Conservation (phyloP, 768 basidiomycete species). For the Saitozyma podzolica region DNA sequence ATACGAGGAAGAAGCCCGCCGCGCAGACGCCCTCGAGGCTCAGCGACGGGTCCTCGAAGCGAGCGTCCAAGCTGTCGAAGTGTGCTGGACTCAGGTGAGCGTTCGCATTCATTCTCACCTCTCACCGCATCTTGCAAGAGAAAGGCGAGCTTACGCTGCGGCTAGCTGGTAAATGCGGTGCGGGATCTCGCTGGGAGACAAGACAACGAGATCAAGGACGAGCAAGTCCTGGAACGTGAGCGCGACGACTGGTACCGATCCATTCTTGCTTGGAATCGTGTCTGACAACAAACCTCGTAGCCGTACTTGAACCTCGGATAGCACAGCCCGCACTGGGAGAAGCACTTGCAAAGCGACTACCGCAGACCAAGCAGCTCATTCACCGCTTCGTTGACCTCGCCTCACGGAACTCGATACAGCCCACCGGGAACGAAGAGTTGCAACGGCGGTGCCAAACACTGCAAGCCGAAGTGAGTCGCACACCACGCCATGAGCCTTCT, state of each 20-base stretch:
- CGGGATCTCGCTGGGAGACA: constrained; percentile 28
- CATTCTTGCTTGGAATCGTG: neutral
- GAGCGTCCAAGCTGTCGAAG: constrained; percentile 39
- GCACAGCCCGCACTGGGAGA: constrained; percentile 27
- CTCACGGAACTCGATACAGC: constrained; percentile 9
- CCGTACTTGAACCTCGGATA: constrained; percentile 27
- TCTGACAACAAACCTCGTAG: constrained; percentile 18
- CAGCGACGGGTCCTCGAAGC: constrained; percentile 39
- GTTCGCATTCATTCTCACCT: too few relatives aligned
- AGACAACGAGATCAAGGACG: constrained; percentile 8
- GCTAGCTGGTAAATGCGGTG: constrained; percentile 38
- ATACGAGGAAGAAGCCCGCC: constrained; percentile 33
- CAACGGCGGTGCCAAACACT: constrained; percentile 23
- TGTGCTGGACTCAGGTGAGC: constrained; percentile 47
- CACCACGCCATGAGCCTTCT: neutral
- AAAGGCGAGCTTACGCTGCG: neutral
- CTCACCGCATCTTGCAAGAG: neutral
- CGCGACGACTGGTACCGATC: neutral
- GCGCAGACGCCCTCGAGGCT: constrained; percentile 39
- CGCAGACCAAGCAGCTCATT: constrained; percentile 29
- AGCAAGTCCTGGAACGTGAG: constrained; percentile 36
- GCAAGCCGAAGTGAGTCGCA: constrained; percentile 26
- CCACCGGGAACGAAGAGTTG: constrained; percentile 26
- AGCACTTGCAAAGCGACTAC: constrained; percentile 34
- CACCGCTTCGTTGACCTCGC: constrained; percentile 25